A percentile compares a stretch with the other conserved stretches of the same genome.
These are phyloP conservation scores for Colletotrichum sp. DNA, from an alignment of 2,329 filamentous ascomycete genomes.

Conservation along the genomic window DNA sequence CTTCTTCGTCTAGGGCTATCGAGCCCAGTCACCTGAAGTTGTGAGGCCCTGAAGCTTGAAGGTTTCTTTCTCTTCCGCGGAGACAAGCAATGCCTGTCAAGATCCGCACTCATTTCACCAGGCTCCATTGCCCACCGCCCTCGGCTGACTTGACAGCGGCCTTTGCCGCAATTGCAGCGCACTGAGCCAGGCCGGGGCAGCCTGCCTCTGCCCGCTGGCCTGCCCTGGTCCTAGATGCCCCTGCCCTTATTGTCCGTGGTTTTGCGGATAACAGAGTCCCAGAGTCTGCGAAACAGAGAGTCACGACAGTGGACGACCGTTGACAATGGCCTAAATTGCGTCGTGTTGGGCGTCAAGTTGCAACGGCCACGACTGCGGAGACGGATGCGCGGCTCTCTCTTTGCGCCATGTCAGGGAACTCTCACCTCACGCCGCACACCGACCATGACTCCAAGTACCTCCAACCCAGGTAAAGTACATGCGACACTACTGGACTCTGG, in stretches of 20 bases:
- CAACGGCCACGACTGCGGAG: background rate
- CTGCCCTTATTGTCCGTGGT: background rate
- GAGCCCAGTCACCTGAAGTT: background rate
- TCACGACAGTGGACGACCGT: background rate
- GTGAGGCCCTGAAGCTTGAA: background rate
- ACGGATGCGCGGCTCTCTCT: background rate
- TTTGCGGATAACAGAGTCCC: background rate
- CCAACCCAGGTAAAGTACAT: background rate
- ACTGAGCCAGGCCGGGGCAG: background rate
- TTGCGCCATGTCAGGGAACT: background rate
- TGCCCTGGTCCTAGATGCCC: background rate
- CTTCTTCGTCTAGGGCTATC: background rate
- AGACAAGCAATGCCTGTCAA: background rate
- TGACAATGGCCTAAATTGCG: background rate
- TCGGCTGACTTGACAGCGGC: conserved; percentile 13
- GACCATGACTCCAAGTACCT: background rate
- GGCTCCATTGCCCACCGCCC: background rate
- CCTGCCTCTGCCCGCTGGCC: background rate
- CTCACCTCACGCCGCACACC: background rate
- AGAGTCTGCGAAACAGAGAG: background rate
- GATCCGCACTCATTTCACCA: conserved; percentile 16
- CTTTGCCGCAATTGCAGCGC: conserved; percentile 11
- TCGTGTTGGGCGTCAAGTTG: background rate
- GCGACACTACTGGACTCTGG: background rate
- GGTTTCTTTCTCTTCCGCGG: background rate